Evolutionary conservation across 768 basidiomycete genomes (phyloP), one percentile per base, ranked within the genome.

Genomic region (Tulasnella sp.): DNA sequence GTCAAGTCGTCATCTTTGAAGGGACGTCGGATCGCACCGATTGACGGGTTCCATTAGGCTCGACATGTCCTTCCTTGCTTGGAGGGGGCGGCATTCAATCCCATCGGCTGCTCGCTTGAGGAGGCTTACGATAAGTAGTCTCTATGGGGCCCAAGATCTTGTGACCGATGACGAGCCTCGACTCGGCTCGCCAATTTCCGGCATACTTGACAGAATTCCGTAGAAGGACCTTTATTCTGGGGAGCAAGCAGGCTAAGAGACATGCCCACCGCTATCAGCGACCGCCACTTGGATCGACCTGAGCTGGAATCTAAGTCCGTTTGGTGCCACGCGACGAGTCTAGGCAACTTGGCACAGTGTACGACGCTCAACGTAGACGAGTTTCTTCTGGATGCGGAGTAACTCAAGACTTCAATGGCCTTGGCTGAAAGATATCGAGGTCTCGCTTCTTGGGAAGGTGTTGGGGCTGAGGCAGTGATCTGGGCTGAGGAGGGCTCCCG

Each of bases 131-230:
- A 69, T 69, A 37, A 37, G 37, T 37, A 69, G 28, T 69, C 64
- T 69, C 64, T 11, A 69, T 34, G 64, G 64, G 58, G 64, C 64
- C 64, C 64, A 37, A 69, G 64, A 69, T 69, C 64, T 37, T 69
- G 64, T 69, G 64, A 69, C 64, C 64, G 34, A 69, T 37, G 64
- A 69, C 34, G 64, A 69, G 64, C 64, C 64, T 69, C 64, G 64
- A 69, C 28, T 37, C 64, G 64, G 64, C 34, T 69, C 64, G 64
- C 64, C 64, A 69, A 8, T 69, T 69, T 37, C 64, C 64, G 64
- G 28, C 64, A 69, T 31, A 37, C 64, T 69, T 28, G 64, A 28
- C 64, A 37, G 28, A 69, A 37, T 37, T 69, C 34, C 64, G 64
- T 69, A 14, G 64, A 69, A 69, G 64, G 64, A 31, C 64, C 64